Percentiles rank a stretch among this genome's conserved stretches.
Evolutionary conservation across 2,329 filamentous ascomycete genomes (phyloP).

Genomic region (Exophiala mesophila): DNA sequence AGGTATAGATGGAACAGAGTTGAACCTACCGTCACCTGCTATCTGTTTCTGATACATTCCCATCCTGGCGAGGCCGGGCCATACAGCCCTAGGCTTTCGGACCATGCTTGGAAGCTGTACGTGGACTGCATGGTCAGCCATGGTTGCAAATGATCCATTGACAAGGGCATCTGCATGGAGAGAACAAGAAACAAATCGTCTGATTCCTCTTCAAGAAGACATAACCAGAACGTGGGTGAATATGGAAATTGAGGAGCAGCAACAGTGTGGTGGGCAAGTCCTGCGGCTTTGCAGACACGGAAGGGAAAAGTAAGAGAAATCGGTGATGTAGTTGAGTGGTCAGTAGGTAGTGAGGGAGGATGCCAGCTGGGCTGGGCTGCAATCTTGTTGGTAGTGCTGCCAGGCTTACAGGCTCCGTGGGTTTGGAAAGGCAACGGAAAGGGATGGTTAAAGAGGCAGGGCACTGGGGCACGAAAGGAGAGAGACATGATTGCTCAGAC

Average conservation of each 20-base stretch:
- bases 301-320: too few species aligned
- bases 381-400: too few species aligned
- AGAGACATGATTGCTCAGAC: too few species aligned
- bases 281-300: too few species aligned
- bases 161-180: conserved; percentile 21
- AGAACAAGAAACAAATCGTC: conserved; percentile 2
- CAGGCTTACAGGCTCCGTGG: too few species aligned
- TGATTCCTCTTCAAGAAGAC: conserved; percentile 12
- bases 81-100: conserved; percentile 26
- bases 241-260: conserved; percentile 9
- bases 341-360: too few species aligned
- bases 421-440: too few species aligned
- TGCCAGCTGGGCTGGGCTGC: too few species aligned
- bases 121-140: conserved; percentile 27
- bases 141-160: conserved; percentile 27
- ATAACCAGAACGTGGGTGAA: conserved; percentile 15
- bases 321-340: too few species aligned
- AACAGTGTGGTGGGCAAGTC: conserved; percentile 13
- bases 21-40: conserved; percentile 25
- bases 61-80: conserved; percentile 26
- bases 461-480: too few species aligned
- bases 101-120: conserved; percentile 28
- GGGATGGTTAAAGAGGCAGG: too few species aligned
- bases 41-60: conserved; percentile 26
- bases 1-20: conserved; percentile 10